These are phyloP conservation scores for Plasmodium falciparum DNA, from an alignment of 169 alveolate genomes.

Conservation along the genomic window DNA sequence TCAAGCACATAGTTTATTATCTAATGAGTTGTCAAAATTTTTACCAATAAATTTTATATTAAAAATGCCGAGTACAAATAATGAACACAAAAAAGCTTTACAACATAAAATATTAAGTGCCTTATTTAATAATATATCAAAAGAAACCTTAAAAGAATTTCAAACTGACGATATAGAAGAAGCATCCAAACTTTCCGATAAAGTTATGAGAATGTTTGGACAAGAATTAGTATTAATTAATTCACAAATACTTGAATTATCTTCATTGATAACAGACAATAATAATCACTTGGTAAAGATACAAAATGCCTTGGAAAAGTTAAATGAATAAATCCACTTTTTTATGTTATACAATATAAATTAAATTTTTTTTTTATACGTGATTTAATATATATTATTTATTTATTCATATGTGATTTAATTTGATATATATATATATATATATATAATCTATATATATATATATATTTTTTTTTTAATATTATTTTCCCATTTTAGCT, in stretches of 20 bases:
- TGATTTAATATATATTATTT: slow-evolving; percentile 1
- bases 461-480: neutral
- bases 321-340: slow-evolving; percentile 10
- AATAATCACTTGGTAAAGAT: slow-evolving; percentile 47
- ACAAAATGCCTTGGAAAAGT: slow-evolving; percentile 31
- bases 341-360: neutral
- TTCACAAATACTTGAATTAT: slow-evolving; percentile 48
- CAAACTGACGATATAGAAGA: slow-evolving; percentile 24
- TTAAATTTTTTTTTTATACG: slow-evolving; percentile 10
- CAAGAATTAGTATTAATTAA: slow-evolving; percentile 73
- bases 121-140: slow-evolving; percentile 34
- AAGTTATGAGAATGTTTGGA: slow-evolving; percentile 75
- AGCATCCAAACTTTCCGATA: slow-evolving; percentile 64
- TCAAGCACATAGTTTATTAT: slow-evolving; percentile 68
- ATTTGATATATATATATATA: neutral
- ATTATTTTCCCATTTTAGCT: neutral
- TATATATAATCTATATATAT: neutral
- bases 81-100: slow-evolving; percentile 63
- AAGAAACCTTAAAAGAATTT: slow-evolving; percentile 44
- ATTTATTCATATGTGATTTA: neutral
- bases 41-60: slow-evolving; percentile 57
- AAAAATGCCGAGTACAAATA: slow-evolving; percentile 76
- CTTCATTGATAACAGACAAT: slow-evolving; percentile 63
- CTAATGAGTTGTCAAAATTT: slow-evolving; percentile 74
- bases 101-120: slow-evolving; percentile 46